Evolutionary conservation across 1,139 yeast genomes (phyloP), one percentile per base, ranked within the genome.

Genomic region (Suhomyces kunorum): DNA sequence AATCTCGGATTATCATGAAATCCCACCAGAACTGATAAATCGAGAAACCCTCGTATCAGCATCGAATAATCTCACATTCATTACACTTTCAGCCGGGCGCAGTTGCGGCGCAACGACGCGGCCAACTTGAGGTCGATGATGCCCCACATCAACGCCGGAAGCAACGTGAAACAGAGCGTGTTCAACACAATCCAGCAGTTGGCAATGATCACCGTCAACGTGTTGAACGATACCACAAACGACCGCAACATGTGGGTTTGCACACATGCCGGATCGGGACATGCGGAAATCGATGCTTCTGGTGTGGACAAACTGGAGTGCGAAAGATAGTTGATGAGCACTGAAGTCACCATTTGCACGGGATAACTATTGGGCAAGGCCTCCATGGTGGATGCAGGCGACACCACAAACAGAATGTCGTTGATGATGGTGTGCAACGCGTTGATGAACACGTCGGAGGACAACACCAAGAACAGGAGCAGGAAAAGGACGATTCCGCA

Each of bases 111-210:
- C 22, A 30, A 13, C 40, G 30, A 26, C 7, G 31, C 8, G 13
- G 22, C 25, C n/a, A 52, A 16, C 38, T 48, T 56, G 32, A 52
- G 32, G 35, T 54, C 61, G 16, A 58, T 38, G 13, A 55, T 46
- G 28, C 54, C 32, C 61, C 68, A 61, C 14, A 61, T 45, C 16
- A 59, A 38, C 28, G 59, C 46, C 11, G 71, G 70, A 4, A 58
- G 47, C 8, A 61, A 34, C 11, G 59, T 55, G 39, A 63, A 62
- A 22, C 63, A 52, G 24, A 54, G 51, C 13, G 54, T 44, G 31
- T 55, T 56, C 32, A 61, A 49, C 4, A 61, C 56, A 13, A 52
- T 39, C 50, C 61, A 54, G 39, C 62, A 54, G 35, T 53, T 51
- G n/a, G 43, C 37, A n/a, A 47, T 32, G 6, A 19, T 44, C 14